Evolutionary conservation across 2,329 filamentous ascomycete genomes (phyloP), one percentile per base, ranked within the genome.

Genomic region (Botrytis pseudocinerea): DNA sequence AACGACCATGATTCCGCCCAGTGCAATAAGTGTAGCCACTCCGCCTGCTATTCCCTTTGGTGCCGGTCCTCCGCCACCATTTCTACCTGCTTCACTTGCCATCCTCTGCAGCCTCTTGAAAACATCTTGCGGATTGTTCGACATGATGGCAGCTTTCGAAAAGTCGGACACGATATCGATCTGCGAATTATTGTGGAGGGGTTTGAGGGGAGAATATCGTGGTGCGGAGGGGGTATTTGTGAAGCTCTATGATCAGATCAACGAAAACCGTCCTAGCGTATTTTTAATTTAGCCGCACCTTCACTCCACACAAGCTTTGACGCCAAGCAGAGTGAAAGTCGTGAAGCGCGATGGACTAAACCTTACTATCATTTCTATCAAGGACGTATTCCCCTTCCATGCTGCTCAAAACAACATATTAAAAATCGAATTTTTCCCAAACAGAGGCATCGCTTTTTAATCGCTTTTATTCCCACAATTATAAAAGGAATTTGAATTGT

Each of bases 101-200:
- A 86, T 86, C 83, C 91, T 89, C 77, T 79, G 75, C 6, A 93
- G 84, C 79, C 87, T 86, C 82, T 87, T 85, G 87, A 89, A 92
- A 78, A 89, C 87, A 82, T 93, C 89, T 80, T 88, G 86, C 70
- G 90, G 90, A 81, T 90, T 68, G 28, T 68, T 89, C 77, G 80
- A 77, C 80, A 81, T 81, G 42, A 75, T 79, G 69, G 63, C 54
- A 48, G 73, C 68, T 74, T 57, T 32, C 54, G 54, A 61, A n/a
- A 48, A 48, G 22, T 35, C 32, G 10, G 18, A n/a, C 4, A 72
- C 32, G 46, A 60, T 28, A 60, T 51, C 35, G 62, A 61, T 60
- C 71, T 65, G 69, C 42, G 40, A 51, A 38, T 38, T 60, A 46
- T 66, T 68, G 60, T 61, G 40, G 42, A 61, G 61, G 54, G n/a